Base-by-base conservation (phyloP, 345 rosid species). In the Populus simonii region DNA sequence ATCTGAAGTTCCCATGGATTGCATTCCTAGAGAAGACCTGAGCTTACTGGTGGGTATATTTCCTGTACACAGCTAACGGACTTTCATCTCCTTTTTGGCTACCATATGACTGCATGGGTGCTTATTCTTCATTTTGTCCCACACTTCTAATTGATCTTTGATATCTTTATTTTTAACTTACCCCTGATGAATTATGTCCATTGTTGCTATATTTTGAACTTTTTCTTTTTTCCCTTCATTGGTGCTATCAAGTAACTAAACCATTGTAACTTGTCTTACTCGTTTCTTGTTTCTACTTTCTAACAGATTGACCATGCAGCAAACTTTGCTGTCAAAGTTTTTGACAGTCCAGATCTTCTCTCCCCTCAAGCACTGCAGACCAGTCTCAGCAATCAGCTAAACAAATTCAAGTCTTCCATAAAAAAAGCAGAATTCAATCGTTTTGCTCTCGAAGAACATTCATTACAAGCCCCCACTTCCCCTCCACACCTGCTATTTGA, bases 251-350 rank as follows among this genome's bases (percentile, higher is more conserved):
- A 47, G 53, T 12, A 47, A 47, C 45, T 41, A 41, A 41, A 61
- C 23, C 31, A 25, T 22, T 22, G 15, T 8, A 61, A 68, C 12
- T 43, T 62, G 8, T 57, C 53, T 66, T 63, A 7, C 53, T 53
- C 23, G 20, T 49, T 15, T 35, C 1, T 45, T 72, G 4, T 36
- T 31, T 23, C 27, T 51, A 74, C 22, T 51, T 77, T 27, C 38
- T 43, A 43, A 38, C 83, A 84, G 89, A 66, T 86, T 6, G 79
- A 84, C 49, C 27, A 68, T 36, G 85, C 81, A 2, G 80, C 86
- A 74, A 76, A 35, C 53, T 79, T 59, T 71, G 72, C 79, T 66
- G 74, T 79, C 61, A 66, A 80, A 82, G 75, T 76, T 29, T 55
- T 76, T 6, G 75, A 82, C 61, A 80, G 74, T 43, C 80, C 83